phyloP scores from a whole-genome alignment of 2,329 filamentous ascomycete species.

The Hypomyces perniciosus region DNA sequence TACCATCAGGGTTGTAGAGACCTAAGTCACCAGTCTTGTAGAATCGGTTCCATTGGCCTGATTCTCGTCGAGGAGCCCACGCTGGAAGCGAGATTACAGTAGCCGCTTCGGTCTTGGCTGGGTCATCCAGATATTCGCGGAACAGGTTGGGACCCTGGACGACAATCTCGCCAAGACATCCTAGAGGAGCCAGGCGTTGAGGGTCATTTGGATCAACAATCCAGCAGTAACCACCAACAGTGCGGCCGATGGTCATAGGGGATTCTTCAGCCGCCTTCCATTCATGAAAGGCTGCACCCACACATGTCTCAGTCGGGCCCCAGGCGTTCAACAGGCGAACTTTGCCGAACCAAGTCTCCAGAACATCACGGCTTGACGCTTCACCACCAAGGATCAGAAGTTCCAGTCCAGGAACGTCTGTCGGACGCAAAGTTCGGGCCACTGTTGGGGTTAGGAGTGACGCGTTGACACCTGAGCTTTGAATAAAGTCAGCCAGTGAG shows the following conservation, averaged over 20 bases:
- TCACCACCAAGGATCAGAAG: not conserved
- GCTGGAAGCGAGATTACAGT: constrained; percentile 2
- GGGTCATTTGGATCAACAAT: constrained; percentile 8
- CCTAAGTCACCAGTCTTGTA: constrained; percentile 6
- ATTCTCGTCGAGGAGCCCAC: not conserved
- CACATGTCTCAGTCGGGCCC: constrained; percentile 5
- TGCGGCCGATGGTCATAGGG: constrained; percentile 1
- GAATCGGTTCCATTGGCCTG: not conserved
- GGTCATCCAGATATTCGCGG: constrained; percentile 5
- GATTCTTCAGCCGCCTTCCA: not conserved
- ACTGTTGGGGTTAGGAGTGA: constrained; percentile 1
- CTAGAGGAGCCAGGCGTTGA: constrained; percentile 1
- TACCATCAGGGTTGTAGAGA: constrained; percentile 3
- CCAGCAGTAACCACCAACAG: constrained; percentile 9
- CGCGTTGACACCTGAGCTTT: not conserved
- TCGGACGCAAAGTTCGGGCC: not conserved
- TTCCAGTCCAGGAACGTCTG: not conserved
- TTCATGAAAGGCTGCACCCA: constrained; percentile 2
- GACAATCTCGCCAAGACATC: constrained; percentile 8
- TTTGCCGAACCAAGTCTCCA: constrained; percentile 3
- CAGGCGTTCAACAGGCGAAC: constrained; percentile 1
- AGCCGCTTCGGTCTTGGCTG: not conserved
- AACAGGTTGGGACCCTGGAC: constrained; percentile 4
- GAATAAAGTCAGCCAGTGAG: not conserved
- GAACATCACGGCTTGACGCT: constrained; percentile 1